A percentile compares a stretch with the other conserved stretches of the same genome.
Conservation (phyloP, 768 basidiomycete species). For the Boletus patriciae region DNA sequence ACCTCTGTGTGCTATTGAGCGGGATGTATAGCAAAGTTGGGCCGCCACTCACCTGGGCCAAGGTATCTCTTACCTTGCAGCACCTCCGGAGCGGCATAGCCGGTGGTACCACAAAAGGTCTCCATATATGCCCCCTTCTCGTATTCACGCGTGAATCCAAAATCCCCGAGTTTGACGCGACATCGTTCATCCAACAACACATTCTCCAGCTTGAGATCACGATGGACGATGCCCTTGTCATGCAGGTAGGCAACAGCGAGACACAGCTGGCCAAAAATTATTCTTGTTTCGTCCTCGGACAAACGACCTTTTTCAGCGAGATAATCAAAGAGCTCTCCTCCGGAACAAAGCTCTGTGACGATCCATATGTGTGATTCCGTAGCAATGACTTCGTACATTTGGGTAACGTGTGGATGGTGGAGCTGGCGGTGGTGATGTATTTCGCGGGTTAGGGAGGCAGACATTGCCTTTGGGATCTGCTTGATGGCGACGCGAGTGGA, state of each 20-base stretch:
- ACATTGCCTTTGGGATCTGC: slow-evolving; percentile 94
- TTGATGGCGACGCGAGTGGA: slow-evolving; percentile 94
- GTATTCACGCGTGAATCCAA: slow-evolving; percentile 93
- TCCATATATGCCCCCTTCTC: slow-evolving; percentile 78
- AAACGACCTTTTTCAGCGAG: slow-evolving; percentile 92
- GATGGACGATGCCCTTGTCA: slow-evolving; percentile 89
- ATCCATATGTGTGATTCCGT: slow-evolving; percentile 97
- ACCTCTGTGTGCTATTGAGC: slow-evolving; percentile 61
- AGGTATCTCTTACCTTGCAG: slow-evolving; percentile 83
- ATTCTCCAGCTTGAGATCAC: slow-evolving; percentile 96
- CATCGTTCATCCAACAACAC: slow-evolving; percentile 88
- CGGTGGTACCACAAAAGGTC: slow-evolving; percentile 94
- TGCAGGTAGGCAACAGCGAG: slow-evolving; percentile 94
- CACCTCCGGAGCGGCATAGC: slow-evolving; percentile 94
- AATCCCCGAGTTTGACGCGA: slow-evolving; percentile 90
- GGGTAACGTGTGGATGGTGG: slow-evolving; percentile 93
- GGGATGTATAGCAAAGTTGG: not conserved
- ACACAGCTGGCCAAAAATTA: slow-evolving; percentile 94
- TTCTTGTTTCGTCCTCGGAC: slow-evolving; percentile 76
- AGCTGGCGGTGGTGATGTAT: slow-evolving; percentile 98
- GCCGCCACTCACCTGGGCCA: slow-evolving; percentile 66
- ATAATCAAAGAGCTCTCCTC: slow-evolving; percentile 98
- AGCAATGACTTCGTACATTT: slow-evolving; percentile 97
- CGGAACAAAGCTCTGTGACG: slow-evolving; percentile 93
- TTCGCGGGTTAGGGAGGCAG: slow-evolving; percentile 89